Evolutionary conservation across 2,329 filamentous ascomycete genomes (phyloP).

Genomic region (Trichoderma simmonsii): DNA sequence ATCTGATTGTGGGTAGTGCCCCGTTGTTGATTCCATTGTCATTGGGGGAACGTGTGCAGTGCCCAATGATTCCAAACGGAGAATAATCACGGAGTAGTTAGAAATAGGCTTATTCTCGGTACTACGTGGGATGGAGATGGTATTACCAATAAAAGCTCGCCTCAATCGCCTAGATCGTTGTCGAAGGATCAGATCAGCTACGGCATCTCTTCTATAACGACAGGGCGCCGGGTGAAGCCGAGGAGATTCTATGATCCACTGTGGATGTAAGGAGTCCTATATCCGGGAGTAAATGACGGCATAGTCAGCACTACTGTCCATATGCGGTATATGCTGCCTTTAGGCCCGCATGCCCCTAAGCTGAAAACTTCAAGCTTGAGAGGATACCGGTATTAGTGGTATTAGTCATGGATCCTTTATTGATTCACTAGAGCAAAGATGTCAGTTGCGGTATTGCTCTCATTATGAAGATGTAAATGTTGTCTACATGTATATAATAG

Average conservation of each 20-base stretch:
- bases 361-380: not conserved
- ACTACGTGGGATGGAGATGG: not conserved
- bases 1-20: not conserved
- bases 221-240: not conserved
- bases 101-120: not conserved
- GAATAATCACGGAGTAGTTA: not conserved
- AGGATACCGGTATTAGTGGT: not conserved
- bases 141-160: not conserved
- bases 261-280: not conserved
- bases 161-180: not conserved
- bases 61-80: not conserved
- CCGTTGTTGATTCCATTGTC: not conserved
- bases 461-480: not conserved
- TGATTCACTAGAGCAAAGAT: not conserved
- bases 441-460: not conserved
- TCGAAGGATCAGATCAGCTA: not conserved
- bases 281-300: not conserved
- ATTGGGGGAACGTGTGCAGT: not conserved
- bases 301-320: constrained; percentile 5
- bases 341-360: not conserved
- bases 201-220: not conserved
- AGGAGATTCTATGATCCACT: not conserved
- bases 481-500: not conserved
- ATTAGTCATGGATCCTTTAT: not conserved
- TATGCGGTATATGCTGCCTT: not conserved